Percentiles rank a stretch among this genome's conserved stretches.
Conservation (phyloP, 2,329 filamentous ascomycete species). For the Drechslerella coelobrocha region DNA sequence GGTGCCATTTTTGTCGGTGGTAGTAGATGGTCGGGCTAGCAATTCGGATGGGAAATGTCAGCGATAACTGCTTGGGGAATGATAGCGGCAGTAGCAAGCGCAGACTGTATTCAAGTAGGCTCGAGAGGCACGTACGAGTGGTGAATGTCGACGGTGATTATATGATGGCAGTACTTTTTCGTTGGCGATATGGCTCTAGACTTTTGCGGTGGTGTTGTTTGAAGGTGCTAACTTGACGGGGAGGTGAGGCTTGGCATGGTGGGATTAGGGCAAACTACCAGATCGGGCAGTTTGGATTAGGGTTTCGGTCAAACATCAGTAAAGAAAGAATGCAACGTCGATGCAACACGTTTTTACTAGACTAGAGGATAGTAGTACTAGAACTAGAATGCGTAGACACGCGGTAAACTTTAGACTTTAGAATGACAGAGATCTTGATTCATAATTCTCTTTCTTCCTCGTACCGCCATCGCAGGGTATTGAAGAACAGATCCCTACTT, state of each 20-base stretch:
- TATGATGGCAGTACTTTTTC: conserved; percentile 21
- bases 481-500: conserved; percentile 32
- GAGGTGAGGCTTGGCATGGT: conserved; percentile 25
- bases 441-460: conserved; percentile 28
- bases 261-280: conserved; percentile 40
- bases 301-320: conserved; percentile 44
- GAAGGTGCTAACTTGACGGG: conserved; percentile 36
- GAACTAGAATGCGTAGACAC: neutral
- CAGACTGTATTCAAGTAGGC: neutral
- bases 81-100: conserved; percentile 11
- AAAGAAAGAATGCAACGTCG: conserved; percentile 11
- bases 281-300: conserved; percentile 44
- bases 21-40: conserved; percentile 58
- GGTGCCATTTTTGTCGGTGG: conserved; percentile 64
- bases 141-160: conserved; percentile 26
- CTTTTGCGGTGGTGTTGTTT: conserved; percentile 21
- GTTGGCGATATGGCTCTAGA: neutral
- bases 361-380: neutral
- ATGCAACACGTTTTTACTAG: conserved; percentile 17
- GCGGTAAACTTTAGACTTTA: neutral
- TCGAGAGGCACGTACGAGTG: conserved; percentile 29
- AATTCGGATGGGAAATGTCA: conserved; percentile 11
- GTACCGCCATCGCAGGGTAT: conserved; percentile 35
- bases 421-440: too few relatives aligned
- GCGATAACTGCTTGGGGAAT: neutral